Evolutionary conservation across 176 grass and related monocot genomes (phyloP).

Genomic region (Alopecurus myosuroides): DNA sequence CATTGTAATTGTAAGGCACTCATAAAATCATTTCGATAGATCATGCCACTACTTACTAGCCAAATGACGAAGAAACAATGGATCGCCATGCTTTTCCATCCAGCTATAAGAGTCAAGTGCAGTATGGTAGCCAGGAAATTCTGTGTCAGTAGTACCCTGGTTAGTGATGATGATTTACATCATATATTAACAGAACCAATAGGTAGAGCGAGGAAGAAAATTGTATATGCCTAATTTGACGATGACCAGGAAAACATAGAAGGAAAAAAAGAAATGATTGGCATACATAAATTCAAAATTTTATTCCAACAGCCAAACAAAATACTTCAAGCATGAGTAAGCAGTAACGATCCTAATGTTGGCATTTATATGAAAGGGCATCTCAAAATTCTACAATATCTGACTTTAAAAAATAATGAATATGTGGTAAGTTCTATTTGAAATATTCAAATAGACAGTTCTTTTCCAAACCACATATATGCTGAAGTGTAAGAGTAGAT

Average conservation of each 20-base stretch:
- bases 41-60: slow-evolving; percentile 59
- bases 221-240: not conserved
- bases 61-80: slow-evolving; percentile 81
- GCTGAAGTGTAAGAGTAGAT: not conserved
- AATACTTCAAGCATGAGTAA: not conserved
- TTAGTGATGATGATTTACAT: slow-evolving; percentile 18
- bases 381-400: not conserved
- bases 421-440: not conserved
- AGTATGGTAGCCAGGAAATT: slow-evolving; percentile 94
- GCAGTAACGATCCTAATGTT: not conserved
- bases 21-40: not conserved
- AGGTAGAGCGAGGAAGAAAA: not conserved
- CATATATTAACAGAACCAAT: slow-evolving; percentile 8
- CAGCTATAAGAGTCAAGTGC: slow-evolving; percentile 69
- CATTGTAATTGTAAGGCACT: not conserved
- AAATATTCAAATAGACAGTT: not conserved
- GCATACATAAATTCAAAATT: not conserved
- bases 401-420: not conserved
- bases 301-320: not conserved
- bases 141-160: slow-evolving; percentile 42
- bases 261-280: not conserved
- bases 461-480: not conserved
- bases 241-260: not conserved
- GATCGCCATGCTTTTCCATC: slow-evolving; percentile 89
- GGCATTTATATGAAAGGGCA: not conserved